phyloP scores from a whole-genome alignment of 352 stramenopile species.

The Phytophthora crassamura region DNA sequence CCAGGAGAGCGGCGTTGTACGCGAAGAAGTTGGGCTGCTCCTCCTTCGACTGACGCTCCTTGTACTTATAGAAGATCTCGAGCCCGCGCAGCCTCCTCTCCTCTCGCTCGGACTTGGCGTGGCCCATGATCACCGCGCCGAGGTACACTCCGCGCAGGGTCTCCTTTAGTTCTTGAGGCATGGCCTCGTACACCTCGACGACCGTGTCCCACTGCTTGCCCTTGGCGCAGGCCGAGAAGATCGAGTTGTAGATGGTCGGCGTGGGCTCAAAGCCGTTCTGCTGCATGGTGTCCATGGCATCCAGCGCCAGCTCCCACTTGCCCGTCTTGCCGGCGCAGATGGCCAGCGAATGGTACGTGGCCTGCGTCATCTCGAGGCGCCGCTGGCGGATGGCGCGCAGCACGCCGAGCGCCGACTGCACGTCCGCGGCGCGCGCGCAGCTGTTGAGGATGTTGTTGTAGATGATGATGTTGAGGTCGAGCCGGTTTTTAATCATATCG shows the following conservation, averaged over 20 bases:
- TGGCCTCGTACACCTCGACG: slow-evolving; percentile 65
- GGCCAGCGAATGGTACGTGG: slow-evolving; percentile 81
- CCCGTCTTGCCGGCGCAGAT: slow-evolving; percentile 83
- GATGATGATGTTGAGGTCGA: slow-evolving; percentile 78
- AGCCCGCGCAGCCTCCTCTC: slow-evolving; percentile 44
- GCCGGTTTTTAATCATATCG: slow-evolving; percentile 80
- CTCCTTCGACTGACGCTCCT: slow-evolving; percentile 29
- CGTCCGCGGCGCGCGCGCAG: slow-evolving; percentile 75
- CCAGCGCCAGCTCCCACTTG: slow-evolving; percentile 71
- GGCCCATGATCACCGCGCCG: slow-evolving; percentile 76
- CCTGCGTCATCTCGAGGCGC: slow-evolving; percentile 70
- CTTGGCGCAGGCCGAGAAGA: slow-evolving; percentile 82
- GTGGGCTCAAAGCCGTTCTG: slow-evolving; percentile 61
- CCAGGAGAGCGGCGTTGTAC: slow-evolving; percentile 72
- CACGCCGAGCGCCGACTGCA: slow-evolving; percentile 72
- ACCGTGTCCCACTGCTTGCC: slow-evolving; percentile 76
- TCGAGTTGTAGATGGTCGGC: slow-evolving; percentile 81
- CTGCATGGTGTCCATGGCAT: slow-evolving; percentile 62
- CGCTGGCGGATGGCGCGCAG: slow-evolving; percentile 70
- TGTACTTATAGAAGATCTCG: slow-evolving; percentile 66
- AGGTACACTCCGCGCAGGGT: slow-evolving; percentile 61
- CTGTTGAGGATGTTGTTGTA: slow-evolving; percentile 91
- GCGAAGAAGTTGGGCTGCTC: slow-evolving; percentile 71
- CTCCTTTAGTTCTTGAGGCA: slow-evolving; percentile 48
- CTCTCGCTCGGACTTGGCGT: slow-evolving; percentile 61